phyloP scores from a whole-genome alignment of 495 filamentous ascomycete species.

The Talaromyces wortmannii region DNA sequence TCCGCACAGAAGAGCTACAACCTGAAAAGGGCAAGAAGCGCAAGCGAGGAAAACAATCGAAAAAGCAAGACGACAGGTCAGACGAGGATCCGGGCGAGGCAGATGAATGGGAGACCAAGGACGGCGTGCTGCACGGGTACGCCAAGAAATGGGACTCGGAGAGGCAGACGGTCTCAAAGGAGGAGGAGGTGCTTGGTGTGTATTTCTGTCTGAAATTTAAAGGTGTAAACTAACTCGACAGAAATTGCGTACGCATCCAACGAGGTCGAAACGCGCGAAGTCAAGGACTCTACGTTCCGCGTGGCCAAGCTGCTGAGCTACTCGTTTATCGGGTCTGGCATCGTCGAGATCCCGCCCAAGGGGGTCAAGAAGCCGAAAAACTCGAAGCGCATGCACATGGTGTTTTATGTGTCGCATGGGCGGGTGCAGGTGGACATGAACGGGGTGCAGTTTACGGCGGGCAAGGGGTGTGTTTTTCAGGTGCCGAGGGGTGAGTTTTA shows the following conservation, averaged over 20 bases:
- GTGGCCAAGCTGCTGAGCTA: conserved; percentile 82
- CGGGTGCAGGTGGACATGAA: conserved; percentile 66
- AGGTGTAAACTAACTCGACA: conserved; percentile 15
- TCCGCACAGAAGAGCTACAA: conserved; percentile 61
- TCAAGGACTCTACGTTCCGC: conserved; percentile 67
- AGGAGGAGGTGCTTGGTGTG: conserved; percentile 51
- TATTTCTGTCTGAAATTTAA: not conserved
- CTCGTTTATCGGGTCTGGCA: conserved; percentile 78
- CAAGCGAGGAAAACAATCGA: conserved; percentile 23
- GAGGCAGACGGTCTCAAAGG: conserved; percentile 43
- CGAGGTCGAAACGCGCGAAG: conserved; percentile 68
- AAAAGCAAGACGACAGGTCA: conserved; percentile 19
- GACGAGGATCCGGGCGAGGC: conserved; percentile 44
- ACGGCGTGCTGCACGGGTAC: conserved; percentile 50
- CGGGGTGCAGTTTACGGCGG: conserved; percentile 74
- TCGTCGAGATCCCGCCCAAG: conserved; percentile 79
- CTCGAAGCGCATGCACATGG: conserved; percentile 87
- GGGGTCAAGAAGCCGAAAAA: conserved; percentile 84
- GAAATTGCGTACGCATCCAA: conserved; percentile 71
- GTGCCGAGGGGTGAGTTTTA: conserved; percentile 88
- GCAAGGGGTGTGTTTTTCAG: conserved; percentile 83
- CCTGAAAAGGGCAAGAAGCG: conserved; percentile 27
- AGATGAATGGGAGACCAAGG: conserved; percentile 55
- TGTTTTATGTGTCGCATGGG: conserved; percentile 81
- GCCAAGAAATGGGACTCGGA: conserved; percentile 51